phyloP scores from a whole-genome alignment of 805 yeast genomes.

The Cyberlindnera suaveolens region DNA sequence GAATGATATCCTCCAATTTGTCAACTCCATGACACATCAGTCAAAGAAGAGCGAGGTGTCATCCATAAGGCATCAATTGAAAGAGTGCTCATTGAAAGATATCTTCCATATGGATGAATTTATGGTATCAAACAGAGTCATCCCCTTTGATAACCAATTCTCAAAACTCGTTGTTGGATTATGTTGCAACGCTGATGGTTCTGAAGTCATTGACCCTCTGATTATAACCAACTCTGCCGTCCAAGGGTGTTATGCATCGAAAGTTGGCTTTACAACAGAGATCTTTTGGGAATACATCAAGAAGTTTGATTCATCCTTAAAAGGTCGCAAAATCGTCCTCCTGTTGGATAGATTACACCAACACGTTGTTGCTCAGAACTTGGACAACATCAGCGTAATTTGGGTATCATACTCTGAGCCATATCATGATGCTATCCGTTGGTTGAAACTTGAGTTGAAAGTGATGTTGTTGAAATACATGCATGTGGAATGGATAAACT shows the following conservation, averaged over 20 bases:
- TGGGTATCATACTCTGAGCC: slow-evolving; percentile 20
- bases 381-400: slow-evolving; percentile 24
- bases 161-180: slow-evolving; percentile 13
- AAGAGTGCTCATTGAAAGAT: slow-evolving; percentile 17
- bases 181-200: slow-evolving; percentile 16
- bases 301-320: slow-evolving; percentile 9
- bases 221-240: slow-evolving; percentile 6
- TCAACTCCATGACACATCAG: slow-evolving; percentile 5
- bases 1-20: slow-evolving; percentile 24
- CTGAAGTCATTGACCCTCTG: slow-evolving; percentile 17
- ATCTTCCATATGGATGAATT: slow-evolving; percentile 34
- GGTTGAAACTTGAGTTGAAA: slow-evolving; percentile 12
- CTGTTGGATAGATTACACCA: slow-evolving; percentile 29
- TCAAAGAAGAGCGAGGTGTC: slow-evolving; percentile 6
- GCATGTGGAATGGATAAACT: slow-evolving; percentile 6
- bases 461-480: slow-evolving; percentile 4
- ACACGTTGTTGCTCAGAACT: slow-evolving; percentile 30
- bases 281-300: slow-evolving; percentile 18
- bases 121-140: slow-evolving; percentile 16
- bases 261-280: slow-evolving; percentile 16
- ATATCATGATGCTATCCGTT: slow-evolving; percentile 2
- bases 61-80: slow-evolving; percentile 18
- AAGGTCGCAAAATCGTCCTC: slow-evolving; percentile 21
- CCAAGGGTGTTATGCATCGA: slow-evolving; percentile 12
- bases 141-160: slow-evolving; percentile 11